phyloP scores from a whole-genome alignment of 176 grass and related monocot genomes.

The Rhipidocladum racemiflorum region DNA sequence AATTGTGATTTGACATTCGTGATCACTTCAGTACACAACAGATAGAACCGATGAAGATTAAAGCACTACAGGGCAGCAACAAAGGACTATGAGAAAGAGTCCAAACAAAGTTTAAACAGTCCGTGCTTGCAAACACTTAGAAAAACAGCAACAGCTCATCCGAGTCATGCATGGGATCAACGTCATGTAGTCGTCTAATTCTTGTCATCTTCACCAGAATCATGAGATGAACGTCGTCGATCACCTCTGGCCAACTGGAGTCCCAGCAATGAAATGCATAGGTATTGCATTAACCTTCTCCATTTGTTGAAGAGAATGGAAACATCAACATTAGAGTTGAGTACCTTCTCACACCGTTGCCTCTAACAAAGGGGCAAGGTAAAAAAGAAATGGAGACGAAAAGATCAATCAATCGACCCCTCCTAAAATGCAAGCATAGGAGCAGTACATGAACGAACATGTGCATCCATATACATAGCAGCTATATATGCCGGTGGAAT shows the following conservation, averaged over 20 bases:
- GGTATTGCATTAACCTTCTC: neutral
- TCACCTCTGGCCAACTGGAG: neutral
- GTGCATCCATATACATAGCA: neutral
- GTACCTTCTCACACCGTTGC: slow-evolving; percentile 6
- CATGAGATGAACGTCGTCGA: neutral
- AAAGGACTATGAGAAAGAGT: neutral
- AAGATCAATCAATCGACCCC: slow-evolving; percentile 17
- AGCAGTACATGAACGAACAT: neutral
- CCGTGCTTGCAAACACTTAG: neutral
- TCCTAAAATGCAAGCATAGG: slow-evolving; percentile 23
- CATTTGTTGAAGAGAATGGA: slow-evolving; percentile 14
- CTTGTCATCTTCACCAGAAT: neutral
- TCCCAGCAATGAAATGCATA: neutral
- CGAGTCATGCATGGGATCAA: neutral
- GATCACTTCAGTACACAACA: neutral
- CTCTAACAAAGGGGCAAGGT: neutral
- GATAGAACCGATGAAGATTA: neutral
- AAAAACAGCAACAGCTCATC: neutral
- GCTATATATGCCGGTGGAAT: slow-evolving; percentile 21
- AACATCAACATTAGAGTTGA: neutral
- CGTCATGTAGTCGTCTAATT: neutral
- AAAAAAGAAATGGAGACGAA: slow-evolving; percentile 29
- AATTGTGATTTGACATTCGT: neutral
- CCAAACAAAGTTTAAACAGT: neutral
- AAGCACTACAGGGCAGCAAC: neutral